Evolutionary conservation across 176 grass and related monocot species (phyloP), one percentile per base, ranked within the genome.

Genomic region (Oryza rufipogon): DNA sequence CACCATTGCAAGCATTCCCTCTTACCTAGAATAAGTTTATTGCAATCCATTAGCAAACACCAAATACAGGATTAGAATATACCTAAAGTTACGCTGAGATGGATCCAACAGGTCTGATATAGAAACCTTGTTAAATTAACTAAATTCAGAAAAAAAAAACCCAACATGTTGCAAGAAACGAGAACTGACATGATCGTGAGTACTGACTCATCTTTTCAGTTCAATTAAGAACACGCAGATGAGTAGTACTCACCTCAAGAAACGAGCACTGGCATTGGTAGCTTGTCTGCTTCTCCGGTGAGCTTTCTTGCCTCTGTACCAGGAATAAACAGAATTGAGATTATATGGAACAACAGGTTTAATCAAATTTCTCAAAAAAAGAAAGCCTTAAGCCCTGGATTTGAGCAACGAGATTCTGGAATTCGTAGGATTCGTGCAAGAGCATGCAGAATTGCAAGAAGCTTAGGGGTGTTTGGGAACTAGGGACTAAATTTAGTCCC

Each of bases 31-130:
- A 26, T 87, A 63, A 87, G 84, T 65, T 36, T 52, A 75, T 19
- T 42, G 3, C 9, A 76, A 52, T 54, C 26, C 26, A 83, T 67
- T 10, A 63, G 41, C 19, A 74, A 45, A 45, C 56, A 6, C 68
- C 71, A 14, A 44, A 14, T 77, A 60, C 42, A 72, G 34, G 56
- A 11, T n/a, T 88, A 67, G 46, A 74, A 48, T 39, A 46, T 92
- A 96, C 96, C 90, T 99, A 90, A 81, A 99, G 25, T 96, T 81
- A 74, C 91, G 91, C 56, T 96, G 96, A 89, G 96, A 96, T 77
- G 96, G 89, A 74, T 96, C 93, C n/a, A 96, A 80, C 9, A 99
- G 81, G 85, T 96, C 38, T 82, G 74, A 45, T 67, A 1, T 25
- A 58, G 4, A 70, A 86, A 70, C 15, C 20, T 28, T 41, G n/a